Evolutionary conservation across 2,329 filamentous ascomycete genomes (phyloP), one percentile per base, ranked within the genome.

Genomic region (Neofusicoccum ribis): DNA sequence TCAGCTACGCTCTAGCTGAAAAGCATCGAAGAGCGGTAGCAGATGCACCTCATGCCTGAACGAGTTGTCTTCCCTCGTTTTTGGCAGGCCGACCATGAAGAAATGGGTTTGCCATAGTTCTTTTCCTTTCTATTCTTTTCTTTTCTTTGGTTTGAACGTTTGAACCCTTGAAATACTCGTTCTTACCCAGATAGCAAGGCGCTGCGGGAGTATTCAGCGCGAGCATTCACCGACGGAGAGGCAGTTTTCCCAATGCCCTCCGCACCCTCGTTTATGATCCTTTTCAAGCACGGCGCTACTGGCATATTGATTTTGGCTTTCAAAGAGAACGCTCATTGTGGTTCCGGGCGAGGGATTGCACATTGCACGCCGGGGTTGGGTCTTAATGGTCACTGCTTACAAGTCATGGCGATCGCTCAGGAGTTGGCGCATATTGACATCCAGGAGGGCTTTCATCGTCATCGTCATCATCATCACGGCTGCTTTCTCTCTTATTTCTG

Each of bases 371-470:
- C 6, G 27, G 15, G 23, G 27, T 37, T 20, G 41, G 27, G 41
- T 34, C 17, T 31, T 60, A 60, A 60, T 60, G 31, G 41, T 60
- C 31, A 34, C 11, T 60, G 39, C 2, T 46, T 36, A 37, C 43
- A 60, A 36, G 56, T 47, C 56, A 60, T 60, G 43, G 56, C 56
- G 56, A 60, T 60, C 15, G n/a, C 11, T 37, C n/a, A 23, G 56
- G 56, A 23, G 43, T 47, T 60, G 41, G 56, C 43, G 56, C 17
- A 47, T 31, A 52, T 37, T 47, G 27, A 47, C 31, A 23, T 37
- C 43, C 27, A 23, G 43, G 56, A 34, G 56, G 4, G 15, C 12
- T 52, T 44, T 17, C 54, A 46, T 44, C 14, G 36, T 34, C 39
- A 43, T 23, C 39, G 17, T 23, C 15, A 47, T 47, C 12, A 36